Conservation (phyloP, 2,329 filamentous ascomycete species). For the Diaporthe citri region DNA sequence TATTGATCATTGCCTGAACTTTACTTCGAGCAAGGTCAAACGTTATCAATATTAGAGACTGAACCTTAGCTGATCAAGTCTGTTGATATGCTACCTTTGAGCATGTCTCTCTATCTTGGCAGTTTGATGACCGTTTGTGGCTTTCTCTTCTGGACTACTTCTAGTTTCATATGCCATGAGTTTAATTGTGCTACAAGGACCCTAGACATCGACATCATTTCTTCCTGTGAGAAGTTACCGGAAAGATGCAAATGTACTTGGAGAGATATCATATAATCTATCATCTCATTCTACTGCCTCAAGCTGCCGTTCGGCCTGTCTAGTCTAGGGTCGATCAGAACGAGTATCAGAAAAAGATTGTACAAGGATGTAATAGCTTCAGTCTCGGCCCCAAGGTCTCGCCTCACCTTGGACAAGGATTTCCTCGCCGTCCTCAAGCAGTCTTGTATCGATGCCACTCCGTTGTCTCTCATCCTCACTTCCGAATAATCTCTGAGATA, state of each 20-base stretch:
- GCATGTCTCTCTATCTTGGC: neutral
- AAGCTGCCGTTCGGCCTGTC: neutral
- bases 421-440: conserved; percentile 51
- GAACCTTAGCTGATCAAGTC: too few relatives aligned
- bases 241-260: neutral
- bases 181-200: neutral
- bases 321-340: neutral
- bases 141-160: neutral
- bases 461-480: conserved; percentile 48
- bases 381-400: conserved; percentile 50
- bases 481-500: conserved; percentile 59
- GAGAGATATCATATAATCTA: too few relatives aligned
- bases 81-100: too few relatives aligned
- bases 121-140: neutral
- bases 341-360: neutral
- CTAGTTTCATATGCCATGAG: neutral
- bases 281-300: neutral
- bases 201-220: neutral
- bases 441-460: conserved; percentile 55
- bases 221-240: neutral
- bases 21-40: too few relatives aligned
- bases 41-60: too few relatives aligned
- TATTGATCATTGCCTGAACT: too few relatives aligned
- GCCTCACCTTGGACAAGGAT: conserved; percentile 52
- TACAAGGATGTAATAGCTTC: neutral